Evolutionary conservation across 371 early-diverging fungal species (phyloP), one percentile per base, ranked within the genome.

Genomic region (Mortierella polycephala): DNA sequence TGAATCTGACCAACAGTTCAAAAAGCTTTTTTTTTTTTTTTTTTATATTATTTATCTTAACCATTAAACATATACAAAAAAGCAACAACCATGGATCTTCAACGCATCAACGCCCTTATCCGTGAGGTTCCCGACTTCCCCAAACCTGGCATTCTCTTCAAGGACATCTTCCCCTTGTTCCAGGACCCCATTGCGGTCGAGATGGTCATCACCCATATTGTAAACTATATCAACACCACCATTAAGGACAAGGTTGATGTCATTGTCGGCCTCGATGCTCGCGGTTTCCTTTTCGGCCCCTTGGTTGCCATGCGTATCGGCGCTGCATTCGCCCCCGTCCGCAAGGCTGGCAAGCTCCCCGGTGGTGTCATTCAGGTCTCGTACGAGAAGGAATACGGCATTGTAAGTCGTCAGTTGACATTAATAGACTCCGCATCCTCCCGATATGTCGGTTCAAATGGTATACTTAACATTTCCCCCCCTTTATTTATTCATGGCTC

Each of bases 121-220:
- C 67, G 84, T 41, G 82, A 84, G 40, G 83, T 88, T 62, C 90
- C 89, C 30, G 89, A 89, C 75, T 90, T 91, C 75, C 91, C 91
- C 57, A 81, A 87, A 81, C 83, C 84, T 87, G 96, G 95, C 18
- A 95, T 97, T 69, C 83, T 93, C 66, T 96, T 97, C 89, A 92
- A 90, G 82, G 99, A 99, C 81, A 94, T 99, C 81, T 96, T 98
- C 83, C 96, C 97, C 52, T 89, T 99, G 64, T 99, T 99, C 88
- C 92, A 93, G 82, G 93, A 96, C 79, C 98, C 96, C 44, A 88
- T 86, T 44, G 99, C 98, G 44, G 94, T 96, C 59, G 95, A 97
- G 84, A 90, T 91, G 58, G 87, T 98, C 47, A 91, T 96, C 61
- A 86, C 87, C 76, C 92, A 96, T 87, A 89, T 99, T 74, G 90